Base-by-base conservation (phyloP, 352 stramenopile species). In the Plasmopara viticola region DNA sequence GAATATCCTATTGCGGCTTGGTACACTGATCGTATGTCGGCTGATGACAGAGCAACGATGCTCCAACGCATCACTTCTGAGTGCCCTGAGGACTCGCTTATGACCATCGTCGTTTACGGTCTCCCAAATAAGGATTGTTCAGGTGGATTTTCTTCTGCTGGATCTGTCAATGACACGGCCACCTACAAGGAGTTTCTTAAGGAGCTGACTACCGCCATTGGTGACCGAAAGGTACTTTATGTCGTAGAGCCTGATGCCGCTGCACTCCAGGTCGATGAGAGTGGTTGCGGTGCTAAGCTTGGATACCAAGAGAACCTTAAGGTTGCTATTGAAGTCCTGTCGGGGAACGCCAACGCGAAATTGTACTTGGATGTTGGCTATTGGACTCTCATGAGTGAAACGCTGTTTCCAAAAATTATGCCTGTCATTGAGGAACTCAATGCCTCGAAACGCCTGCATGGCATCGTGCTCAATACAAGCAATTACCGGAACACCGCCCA, bases 281-380 rank as follows among this genome's bases (percentile, higher is more conserved):
- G 43, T 20, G 63, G 64, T 20, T 88, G 75, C 25, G 78, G 59
- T 13, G 44, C 55, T 20, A 53, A 51, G 4, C 59, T 68, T 8
- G 68, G 67, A 0, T 88, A 88, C 53, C 48, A 68, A 2, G 60
- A 65, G 20, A 88, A 86, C 58, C 57, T 88, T 31, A 62, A 72
- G 40, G 62, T 59, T 4, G 78, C 78, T 6, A 66, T 86, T 25
- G 57, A 66, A 28, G 53, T 66, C 44, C 66, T 88, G 33, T 84
- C 74, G 2, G 48, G 43, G 4, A 88, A 85, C 51, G 51, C 56
- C 0, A 81, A 86, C 48, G 74, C 78, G 18, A 50, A 80, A 28
- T 47, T 88, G 15, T 88, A 86, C 53, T 33, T 88, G 35, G 78
- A 86, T 37, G 69, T 84, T 6, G 78, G 73, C 17, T 84, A 81